phyloP scores from a whole-genome alignment of 2,329 filamentous ascomycete species.

The Colletotrichum limetticola region DNA sequence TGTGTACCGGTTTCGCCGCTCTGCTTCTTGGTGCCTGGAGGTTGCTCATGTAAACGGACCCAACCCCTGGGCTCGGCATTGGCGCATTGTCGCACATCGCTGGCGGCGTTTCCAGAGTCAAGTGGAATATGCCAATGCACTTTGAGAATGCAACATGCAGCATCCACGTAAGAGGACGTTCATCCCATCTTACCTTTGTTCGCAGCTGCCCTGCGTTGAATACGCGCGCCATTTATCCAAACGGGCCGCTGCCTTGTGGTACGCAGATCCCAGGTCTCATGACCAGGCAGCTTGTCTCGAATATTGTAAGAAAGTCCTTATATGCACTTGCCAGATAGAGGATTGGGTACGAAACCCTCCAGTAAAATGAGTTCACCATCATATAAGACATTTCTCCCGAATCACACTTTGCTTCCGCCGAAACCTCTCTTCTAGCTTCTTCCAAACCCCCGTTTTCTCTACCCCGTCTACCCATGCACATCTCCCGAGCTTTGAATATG shows the following conservation, averaged over 20 bases:
- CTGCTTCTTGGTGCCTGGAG: constrained; percentile 77
- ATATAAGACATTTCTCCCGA: not conserved
- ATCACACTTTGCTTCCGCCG: not conserved
- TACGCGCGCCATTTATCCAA: not conserved
- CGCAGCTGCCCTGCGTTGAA: not conserved
- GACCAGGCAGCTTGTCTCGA: not conserved
- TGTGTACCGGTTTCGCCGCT: constrained; percentile 75
- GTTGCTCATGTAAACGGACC: constrained; percentile 69
- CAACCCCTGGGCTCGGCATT: too few species aligned
- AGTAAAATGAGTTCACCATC: too few species aligned
- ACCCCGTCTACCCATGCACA: not conserved
- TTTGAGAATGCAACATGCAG: not conserved
- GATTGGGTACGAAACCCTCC: too few species aligned
- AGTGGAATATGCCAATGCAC: not conserved
- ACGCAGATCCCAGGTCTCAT: not conserved
- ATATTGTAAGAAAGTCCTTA: not conserved
- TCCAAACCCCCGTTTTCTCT: not conserved
- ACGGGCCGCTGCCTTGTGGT: not conserved
- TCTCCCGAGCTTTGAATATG: not conserved
- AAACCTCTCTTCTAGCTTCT: not conserved
- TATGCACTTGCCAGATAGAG: too few species aligned
- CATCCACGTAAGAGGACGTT: not conserved
- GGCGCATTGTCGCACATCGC: not conserved
- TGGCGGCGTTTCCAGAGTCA: not conserved
- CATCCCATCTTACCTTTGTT: not conserved